Base-by-base conservation (phyloP, 768 basidiomycete species). In the Tylopilus vinaceipallidus region DNA sequence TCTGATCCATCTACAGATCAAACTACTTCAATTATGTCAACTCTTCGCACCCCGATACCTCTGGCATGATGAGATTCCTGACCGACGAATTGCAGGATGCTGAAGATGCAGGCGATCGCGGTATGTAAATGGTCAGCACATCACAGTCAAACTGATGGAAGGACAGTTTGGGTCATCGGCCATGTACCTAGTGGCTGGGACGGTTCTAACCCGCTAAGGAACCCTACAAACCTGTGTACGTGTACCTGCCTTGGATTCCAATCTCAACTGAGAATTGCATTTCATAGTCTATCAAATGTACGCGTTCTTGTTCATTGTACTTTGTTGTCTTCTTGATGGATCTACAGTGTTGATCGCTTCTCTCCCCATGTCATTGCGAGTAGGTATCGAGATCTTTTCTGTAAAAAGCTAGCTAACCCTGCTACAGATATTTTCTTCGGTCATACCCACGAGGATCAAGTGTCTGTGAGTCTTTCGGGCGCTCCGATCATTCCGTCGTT, bases 11-110 rank as follows among this genome's bases (percentile, higher is more conserved):
- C 35, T 47, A 55, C 53, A 82, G 82, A 42, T 73, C 81, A 12
- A 91, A 91, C 62, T 81, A 78, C 55, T 86, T 88, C 70, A 86
- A 84, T 63, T 91, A 84, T 59, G 83, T 90, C 68, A 87, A 90
- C 57, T 75, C 86, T 60, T 82, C 81, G 20, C 63, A 78, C 22
- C 78, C 83, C 11, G 88, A 91, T 64, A 72, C 73, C 34, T 88
- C 84, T 37, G 87, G 88, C 19, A 86, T 89, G 81, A 71, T 90
- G 57, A 75, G 84, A 32, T 89, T 88, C 68, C 59, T 91, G 54
- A 89, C 88, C 6, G 82, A 88, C 51, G 86, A 90, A 62, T 69
- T 90, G 13, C 88, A 91, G 64, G 82, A 74, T 45, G 87, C 88
- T 8, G 88, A 91, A 66, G 88, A 91, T 60, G 74, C 75, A 19